Evolutionary conservation across 1,284 basidiomycete genomes (phyloP).

Genomic region (Retiboletus flavoniger): DNA sequence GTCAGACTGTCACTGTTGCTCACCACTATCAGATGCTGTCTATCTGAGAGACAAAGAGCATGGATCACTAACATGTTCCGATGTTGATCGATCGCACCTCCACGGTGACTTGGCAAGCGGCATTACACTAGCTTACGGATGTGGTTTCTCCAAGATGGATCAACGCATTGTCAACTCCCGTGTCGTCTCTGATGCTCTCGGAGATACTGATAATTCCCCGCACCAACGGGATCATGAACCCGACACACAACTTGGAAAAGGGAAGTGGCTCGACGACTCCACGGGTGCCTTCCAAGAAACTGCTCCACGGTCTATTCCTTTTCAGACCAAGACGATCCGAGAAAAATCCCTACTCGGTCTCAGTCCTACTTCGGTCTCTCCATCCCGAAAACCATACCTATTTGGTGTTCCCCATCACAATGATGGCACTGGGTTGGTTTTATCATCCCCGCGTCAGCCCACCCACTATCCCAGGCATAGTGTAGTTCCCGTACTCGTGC

Average conservation of each 20-base stretch:
- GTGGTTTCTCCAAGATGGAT: no score
- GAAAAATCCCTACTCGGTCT: background rate
- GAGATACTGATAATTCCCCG: background rate
- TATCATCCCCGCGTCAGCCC: slow-evolving; percentile 53
- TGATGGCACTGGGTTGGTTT: slow-evolving; percentile 48
- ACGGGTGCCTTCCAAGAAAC: background rate
- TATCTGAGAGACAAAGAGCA: no score
- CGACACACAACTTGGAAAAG: background rate
- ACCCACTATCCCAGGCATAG: slow-evolving; percentile 64
- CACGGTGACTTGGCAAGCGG: background rate
- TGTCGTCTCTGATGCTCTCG: background rate
- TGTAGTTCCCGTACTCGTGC: slow-evolving; percentile 52
- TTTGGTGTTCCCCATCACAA: slow-evolving; percentile 44
- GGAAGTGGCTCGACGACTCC: background rate
- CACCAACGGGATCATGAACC: background rate
- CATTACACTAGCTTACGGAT: no score
- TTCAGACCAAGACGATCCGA: background rate
- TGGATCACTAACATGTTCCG: no score
- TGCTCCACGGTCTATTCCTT: background rate
- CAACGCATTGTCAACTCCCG: background rate
- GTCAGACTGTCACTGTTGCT: no score
- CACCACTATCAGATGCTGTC: no score
- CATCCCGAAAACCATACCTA: slow-evolving; percentile 64
- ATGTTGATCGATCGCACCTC: no score
- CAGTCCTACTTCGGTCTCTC: no score